These are phyloP conservation scores for Aspergillus sp. DNA, from an alignment of 2,329 filamentous ascomycete species.

Conservation along the genomic window DNA sequence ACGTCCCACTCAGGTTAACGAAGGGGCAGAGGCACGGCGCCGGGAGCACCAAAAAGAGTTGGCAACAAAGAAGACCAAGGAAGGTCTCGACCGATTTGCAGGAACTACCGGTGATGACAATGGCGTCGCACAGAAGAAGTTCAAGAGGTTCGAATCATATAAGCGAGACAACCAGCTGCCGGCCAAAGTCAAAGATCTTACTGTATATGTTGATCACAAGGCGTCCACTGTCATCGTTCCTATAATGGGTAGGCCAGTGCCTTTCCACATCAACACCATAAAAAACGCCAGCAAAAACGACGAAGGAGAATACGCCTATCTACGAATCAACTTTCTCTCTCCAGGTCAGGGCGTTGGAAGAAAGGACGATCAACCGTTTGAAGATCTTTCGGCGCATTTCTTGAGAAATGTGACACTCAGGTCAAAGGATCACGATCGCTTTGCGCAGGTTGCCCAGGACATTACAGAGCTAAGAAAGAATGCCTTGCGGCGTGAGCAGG, in stretches of 20 bases:
- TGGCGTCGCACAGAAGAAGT: constrained; percentile 93
- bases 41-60: constrained; percentile 92
- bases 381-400: constrained; percentile 94
- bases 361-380: constrained; percentile 97
- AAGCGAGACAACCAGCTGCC: constrained; percentile 97
- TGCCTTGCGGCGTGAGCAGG: constrained; percentile 87
- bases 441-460: constrained; percentile 87
- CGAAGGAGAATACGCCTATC: constrained; percentile 89
- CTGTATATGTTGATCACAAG: constrained; percentile 89
- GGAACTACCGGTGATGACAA: constrained; percentile 84
- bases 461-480: constrained; percentile 97
- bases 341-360: constrained; percentile 95
- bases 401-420: constrained; percentile 94
- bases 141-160: constrained; percentile 99
- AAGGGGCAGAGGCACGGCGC: constrained; percentile 84
- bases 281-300: constrained; percentile 99
- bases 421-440: constrained; percentile 84
- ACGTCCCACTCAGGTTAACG: constrained; percentile 82
- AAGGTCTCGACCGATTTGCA: constrained; percentile 82
- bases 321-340: constrained; percentile 96
- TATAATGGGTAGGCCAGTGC: constrained; percentile 95
- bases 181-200: constrained; percentile 77
- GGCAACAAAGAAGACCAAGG: constrained; percentile 83
- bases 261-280: constrained; percentile 97
- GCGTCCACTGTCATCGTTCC: constrained; percentile 89